Conservation (phyloP, 73 alveolate genomes). For the Tetrahymena elliotti region DNA sequence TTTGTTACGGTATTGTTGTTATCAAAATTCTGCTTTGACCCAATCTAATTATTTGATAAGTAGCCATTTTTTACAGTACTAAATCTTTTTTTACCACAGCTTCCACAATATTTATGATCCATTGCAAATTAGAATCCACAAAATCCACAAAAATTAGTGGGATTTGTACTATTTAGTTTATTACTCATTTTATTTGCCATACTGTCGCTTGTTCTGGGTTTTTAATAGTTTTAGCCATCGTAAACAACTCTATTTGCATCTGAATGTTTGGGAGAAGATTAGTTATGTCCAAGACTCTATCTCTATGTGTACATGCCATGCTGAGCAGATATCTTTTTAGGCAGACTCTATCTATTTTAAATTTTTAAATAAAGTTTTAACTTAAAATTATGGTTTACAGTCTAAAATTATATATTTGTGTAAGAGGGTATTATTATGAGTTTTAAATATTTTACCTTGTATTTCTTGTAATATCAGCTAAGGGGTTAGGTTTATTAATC, state of each 20-base stretch:
- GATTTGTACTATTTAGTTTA: neutral
- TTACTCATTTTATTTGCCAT: neutral
- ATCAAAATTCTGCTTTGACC: neutral
- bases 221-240: neutral
- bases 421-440: too few species aligned
- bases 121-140: neutral
- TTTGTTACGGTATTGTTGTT: neutral
- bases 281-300: neutral
- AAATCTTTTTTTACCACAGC: neutral
- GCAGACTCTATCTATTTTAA: neutral
- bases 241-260: neutral
- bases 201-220: neutral
- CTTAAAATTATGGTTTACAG: neutral
- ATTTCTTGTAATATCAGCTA: neutral
- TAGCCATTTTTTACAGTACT: neutral
- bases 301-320: neutral
- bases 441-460: neutral
- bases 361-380: neutral
- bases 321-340: neutral
- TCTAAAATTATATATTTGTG: too few species aligned
- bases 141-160: neutral
- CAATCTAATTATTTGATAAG: neutral
- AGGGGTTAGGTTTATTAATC: neutral
- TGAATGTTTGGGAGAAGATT: neutral
- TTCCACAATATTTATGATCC: neutral